Evolutionary conservation across 1,284 basidiomycete genomes (phyloP), one percentile per base, ranked within the genome.

Genomic region (Ustilago nuda): DNA sequence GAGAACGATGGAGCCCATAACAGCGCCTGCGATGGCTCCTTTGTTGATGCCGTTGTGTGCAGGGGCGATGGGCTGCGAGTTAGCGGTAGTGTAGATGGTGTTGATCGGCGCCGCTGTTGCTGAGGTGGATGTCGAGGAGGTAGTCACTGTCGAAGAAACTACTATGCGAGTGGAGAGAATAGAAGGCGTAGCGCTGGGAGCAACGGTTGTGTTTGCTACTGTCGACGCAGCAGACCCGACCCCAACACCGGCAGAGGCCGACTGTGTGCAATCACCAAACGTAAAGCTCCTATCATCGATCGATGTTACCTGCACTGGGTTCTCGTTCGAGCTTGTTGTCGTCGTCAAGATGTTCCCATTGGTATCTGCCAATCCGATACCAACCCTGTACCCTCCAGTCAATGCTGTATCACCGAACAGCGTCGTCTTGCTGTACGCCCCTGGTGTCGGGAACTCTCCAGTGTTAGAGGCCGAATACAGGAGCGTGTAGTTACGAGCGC

Each of bases 401-500:
- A 62, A 37, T 7, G 8, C 43, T 2, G 61, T 67, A 19, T 39
- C 15, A 0, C 70, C 70, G 23, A 72, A 72, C 3, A 15, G 4
- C 12, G 65, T 64, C 0, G 58, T 37, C 43, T 33, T 64, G 13
- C 15, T 30, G 35, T 63, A 72, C 9, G 30, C 52, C 0, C 61
- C 70, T 3, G 65, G 61, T 13, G 41, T 15, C 1, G 65, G 61
- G 33, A 72, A 63, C 2, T 27, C 64, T 3, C 70, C 70, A 15
- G 17, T 41, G 7, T 6, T 9, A 4, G 37, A 23, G 0, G 65
- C 61, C 1, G 61, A 61, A 50, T 64, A 72, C n/a, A 64, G 54
- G 19, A 64, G 19, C 7, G 65, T 67, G 65, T 72, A 72, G 51
- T 66, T 72, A 33, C 43, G 61, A 4, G 27, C 56, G 2, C 56